phyloP scores from a whole-genome alignment of 352 stramenopile species.

The Phytophthora meadii region DNA sequence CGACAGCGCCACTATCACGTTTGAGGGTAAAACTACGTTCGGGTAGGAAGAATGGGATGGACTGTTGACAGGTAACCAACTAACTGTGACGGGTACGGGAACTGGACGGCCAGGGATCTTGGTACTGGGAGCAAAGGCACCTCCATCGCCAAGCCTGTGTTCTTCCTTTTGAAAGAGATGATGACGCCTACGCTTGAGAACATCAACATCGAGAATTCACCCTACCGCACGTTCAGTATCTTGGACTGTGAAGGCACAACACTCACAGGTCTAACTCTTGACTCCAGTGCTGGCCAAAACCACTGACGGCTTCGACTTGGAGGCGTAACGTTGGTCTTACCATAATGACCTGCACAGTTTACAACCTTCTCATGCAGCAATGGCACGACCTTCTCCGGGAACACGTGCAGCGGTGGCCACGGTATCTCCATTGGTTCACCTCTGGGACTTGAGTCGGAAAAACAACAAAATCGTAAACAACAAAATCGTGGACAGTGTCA shows the following conservation, averaged over 20 bases:
- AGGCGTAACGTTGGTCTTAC: constrained; percentile 14
- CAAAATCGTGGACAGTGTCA: too few species aligned
- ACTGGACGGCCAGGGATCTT: constrained; percentile 39
- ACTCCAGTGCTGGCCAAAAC: constrained; percentile 19
- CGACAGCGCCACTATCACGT: constrained; percentile 13
- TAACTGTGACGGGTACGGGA: not conserved
- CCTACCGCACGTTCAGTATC: constrained; percentile 32
- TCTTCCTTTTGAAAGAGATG: constrained; percentile 12
- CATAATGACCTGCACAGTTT: constrained; percentile 12
- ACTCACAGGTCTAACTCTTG: constrained; percentile 6
- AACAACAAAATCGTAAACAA: too few species aligned
- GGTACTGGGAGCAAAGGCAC: constrained; percentile 43
- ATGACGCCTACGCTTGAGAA: constrained; percentile 22
- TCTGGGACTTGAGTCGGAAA: too few species aligned
- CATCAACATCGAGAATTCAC: constrained; percentile 39
- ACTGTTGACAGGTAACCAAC: constrained; percentile 29
- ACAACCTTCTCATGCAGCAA: constrained; percentile 5
- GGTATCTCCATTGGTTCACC: too few species aligned
- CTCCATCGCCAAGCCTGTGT: constrained; percentile 19
- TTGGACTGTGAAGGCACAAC: constrained; percentile 19
- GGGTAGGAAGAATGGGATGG: constrained; percentile 34
- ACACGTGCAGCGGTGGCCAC: too few species aligned
- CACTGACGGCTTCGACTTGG: constrained; percentile 16
- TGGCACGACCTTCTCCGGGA: constrained; percentile 8
- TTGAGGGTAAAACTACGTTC: constrained; percentile 43